These are phyloP conservation scores for Lentinula boryana DNA, from an alignment of 768 basidiomycete species.

Conservation along the genomic window DNA sequence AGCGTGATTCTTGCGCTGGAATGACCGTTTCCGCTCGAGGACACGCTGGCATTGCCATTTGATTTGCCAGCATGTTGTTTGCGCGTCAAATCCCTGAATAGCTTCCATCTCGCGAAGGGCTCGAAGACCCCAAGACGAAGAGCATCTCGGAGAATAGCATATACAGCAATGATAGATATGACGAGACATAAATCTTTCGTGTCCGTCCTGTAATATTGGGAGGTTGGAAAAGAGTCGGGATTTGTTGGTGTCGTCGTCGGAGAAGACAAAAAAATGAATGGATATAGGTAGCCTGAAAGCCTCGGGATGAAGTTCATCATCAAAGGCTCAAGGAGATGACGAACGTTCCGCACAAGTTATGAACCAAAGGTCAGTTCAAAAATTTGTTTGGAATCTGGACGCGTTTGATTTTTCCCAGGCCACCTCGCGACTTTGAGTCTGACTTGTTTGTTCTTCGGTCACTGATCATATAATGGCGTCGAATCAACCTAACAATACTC, in stretches of 20 bases:
- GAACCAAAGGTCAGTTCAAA: background rate
- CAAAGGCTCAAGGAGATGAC: background rate
- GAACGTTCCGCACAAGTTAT: background rate
- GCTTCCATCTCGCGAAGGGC: conserved; percentile 76
- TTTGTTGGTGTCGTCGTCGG: conserved; percentile 47
- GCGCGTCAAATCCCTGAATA: conserved; percentile 42
- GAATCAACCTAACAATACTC: conserved; percentile 76
- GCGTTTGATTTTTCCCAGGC: background rate
- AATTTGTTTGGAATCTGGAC: background rate
- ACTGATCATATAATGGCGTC: conserved; percentile 16
- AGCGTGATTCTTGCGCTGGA: conserved; percentile 2
- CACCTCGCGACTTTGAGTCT: background rate
- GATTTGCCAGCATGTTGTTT: conserved; percentile 16
- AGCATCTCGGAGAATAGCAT: conserved; percentile 83
- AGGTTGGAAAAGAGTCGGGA: conserved; percentile 69
- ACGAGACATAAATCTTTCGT: conserved; percentile 73
- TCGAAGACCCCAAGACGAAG: conserved; percentile 68
- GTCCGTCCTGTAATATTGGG: conserved; percentile 69
- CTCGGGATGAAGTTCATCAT: conserved; percentile 8
- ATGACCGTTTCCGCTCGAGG: conserved; percentile 18
- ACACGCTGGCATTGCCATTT: conserved; percentile 24
- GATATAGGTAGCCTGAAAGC: conserved; percentile 50
- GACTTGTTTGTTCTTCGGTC: conserved; percentile 6
- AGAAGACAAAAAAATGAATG: conserved; percentile 74
- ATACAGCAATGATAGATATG: conserved; percentile 74